Base-by-base conservation (phyloP, 345 rosid species). In the Garcia nutans region DNA sequence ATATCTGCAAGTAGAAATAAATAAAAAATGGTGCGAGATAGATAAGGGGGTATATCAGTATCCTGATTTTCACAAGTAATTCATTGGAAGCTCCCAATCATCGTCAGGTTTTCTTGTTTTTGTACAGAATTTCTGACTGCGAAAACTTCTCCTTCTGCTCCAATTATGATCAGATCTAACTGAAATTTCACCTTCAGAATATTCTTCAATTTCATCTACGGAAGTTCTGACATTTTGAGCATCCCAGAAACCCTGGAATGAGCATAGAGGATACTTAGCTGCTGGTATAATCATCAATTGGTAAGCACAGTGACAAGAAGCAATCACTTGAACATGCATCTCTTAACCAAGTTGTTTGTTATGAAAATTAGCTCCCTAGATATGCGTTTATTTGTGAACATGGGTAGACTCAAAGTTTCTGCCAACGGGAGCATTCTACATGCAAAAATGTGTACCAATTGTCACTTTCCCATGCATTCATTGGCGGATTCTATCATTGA, bases 191-290 rank as follows among this genome's bases (percentile, higher is more conserved):
- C 56, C 41, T n/a, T 86, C 90, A 24, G 82, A 54, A 72, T 76
- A 82, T 70, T 89, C 90, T 42, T 60, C 84, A 22, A 64, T 31
- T 61, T 82, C 87, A 74, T 85, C 87, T n/a, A 55, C 54, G 56
- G 87, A 85, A 42, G 63, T 76, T 54, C 82, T 72, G 6, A 56
- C 78, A 50, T 78, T 80, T 63, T 78, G 86, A 74, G 82, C 66
- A 77, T 85, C 91, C 98, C 93, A 94, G 10, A 88, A 82, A 64
- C 98, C 98, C 98, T 90, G 86, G 54, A 16, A 63, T 31, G 1
- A 68, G 76, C 49, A 55, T 19, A 56, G 41, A 37, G 8, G 22
- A 62, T 20, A 28, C 68, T 78, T 56, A 68, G 68, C 28, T 15
- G 33, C 15, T 16, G 22, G 10, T 20, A 28, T 42, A 5, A 19